phyloP scores from a whole-genome alignment of 75 land plant species.

The Azolla pinnata region DNA sequence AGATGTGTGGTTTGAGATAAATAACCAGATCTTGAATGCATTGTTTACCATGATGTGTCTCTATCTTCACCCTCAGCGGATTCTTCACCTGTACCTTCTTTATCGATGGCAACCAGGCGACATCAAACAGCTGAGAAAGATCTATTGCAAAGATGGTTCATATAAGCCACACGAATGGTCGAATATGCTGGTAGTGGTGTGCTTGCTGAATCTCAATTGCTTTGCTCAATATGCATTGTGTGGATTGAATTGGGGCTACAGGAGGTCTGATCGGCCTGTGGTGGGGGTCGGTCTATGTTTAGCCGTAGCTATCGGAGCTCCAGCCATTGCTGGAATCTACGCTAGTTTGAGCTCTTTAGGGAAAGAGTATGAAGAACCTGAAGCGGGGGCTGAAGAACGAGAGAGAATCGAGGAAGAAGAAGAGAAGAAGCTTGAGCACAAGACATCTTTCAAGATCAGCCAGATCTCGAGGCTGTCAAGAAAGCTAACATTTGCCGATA shows the following conservation, averaged over 20 bases:
- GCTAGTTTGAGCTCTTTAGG: conserved; percentile 55
- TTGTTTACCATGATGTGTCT: conserved; percentile 71
- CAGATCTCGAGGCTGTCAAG: conserved; percentile 4
- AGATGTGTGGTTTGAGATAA: conserved; percentile 64
- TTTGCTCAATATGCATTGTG: conserved; percentile 68
- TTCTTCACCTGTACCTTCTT: conserved; percentile 54
- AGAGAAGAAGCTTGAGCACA: conserved; percentile 1
- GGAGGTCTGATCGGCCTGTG: conserved; percentile 49
- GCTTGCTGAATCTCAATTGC: conserved; percentile 67
- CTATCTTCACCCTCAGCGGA: conserved; percentile 64
- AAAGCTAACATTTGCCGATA: conserved; percentile 39
- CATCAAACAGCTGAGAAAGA: conserved; percentile 33
- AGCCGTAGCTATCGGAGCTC: conserved; percentile 48
- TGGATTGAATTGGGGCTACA: conserved; percentile 84
- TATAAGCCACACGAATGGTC: conserved; percentile 63
- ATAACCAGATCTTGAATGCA: conserved; percentile 80
- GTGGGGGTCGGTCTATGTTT: conserved; percentile 48
- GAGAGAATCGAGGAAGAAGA: background rate
- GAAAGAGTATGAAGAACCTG: conserved; percentile 37
- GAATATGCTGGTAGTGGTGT: conserved; percentile 63
- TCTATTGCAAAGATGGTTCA: conserved; percentile 63
- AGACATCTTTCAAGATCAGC: conserved; percentile 15
- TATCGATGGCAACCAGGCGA: conserved; percentile 55
- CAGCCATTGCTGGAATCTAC: conserved; percentile 59
- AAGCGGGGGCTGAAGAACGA: conserved; percentile 17